Percentiles rank a stretch among this genome's conserved stretches.
Conservation (phyloP, 305 asterid species). For the Fraxinus albicans region DNA sequence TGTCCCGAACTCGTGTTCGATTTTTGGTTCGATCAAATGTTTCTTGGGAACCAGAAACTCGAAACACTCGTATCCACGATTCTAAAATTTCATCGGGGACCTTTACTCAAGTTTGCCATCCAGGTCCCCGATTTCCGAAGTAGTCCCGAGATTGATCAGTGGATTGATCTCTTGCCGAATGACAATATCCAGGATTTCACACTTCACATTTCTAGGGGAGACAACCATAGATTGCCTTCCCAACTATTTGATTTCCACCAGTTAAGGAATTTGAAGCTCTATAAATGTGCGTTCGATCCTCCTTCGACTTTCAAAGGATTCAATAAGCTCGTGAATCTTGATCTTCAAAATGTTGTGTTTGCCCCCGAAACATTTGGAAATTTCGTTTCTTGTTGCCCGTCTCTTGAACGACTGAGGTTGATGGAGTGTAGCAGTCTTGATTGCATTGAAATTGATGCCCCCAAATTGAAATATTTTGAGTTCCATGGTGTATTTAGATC, state of each 20-base stretch:
- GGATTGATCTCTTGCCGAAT: constrained; percentile 23
- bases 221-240: constrained; percentile 27
- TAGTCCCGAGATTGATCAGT: constrained; percentile 19
- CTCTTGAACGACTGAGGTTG: constrained; percentile 23
- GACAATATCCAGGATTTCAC: constrained; percentile 17
- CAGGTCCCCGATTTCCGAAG: constrained; percentile 24
- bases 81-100: constrained; percentile 20
- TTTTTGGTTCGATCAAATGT: constrained; percentile 14
- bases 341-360: constrained; percentile 15
- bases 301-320: constrained; percentile 19
- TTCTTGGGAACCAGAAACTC: constrained; percentile 8
- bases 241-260: constrained; percentile 1
- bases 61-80: constrained; percentile 5
- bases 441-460: constrained; percentile 27
- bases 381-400: constrained; percentile 21
- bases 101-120: constrained; percentile 16
- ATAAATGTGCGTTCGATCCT: constrained; percentile 19
- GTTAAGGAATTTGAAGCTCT: constrained; percentile 21
- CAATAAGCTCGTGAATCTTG: constrained; percentile 19
- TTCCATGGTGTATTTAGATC: constrained; percentile 28
- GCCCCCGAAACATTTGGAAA: constrained; percentile 10
- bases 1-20: constrained; percentile 14
- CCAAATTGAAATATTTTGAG: constrained; percentile 25
- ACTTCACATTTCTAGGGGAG: constrained; percentile 10
- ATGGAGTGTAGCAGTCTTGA: constrained; percentile 19